These are phyloP conservation scores for Pulveroboletus ravenelii DNA, from an alignment of 768 basidiomycete species.

Conservation along the genomic window DNA sequence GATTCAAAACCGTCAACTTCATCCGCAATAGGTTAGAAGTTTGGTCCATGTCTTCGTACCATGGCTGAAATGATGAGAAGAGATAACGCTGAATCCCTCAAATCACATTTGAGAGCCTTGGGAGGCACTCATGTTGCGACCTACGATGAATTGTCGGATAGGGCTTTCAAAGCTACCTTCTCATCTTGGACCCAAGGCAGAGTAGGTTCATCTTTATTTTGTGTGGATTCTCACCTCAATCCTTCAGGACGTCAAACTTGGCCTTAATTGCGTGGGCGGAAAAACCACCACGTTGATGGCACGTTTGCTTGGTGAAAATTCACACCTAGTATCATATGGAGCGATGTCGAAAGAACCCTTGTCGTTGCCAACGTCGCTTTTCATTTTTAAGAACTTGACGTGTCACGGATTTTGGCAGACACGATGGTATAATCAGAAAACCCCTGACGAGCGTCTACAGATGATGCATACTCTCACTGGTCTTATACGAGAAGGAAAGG, in stretches of 20 bases:
- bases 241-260: conserved; percentile 39
- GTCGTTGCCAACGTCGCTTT: conserved; percentile 67
- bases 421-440: conserved; percentile 57
- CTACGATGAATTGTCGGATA: conserved; percentile 68
- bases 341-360: conserved; percentile 87
- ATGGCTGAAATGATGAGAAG: conserved; percentile 29
- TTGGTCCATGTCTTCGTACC: background rate
- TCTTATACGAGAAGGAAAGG: conserved; percentile 54
- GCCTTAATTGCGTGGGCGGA: conserved; percentile 62
- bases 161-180: conserved; percentile 46
- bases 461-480: conserved; percentile 49
- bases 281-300: conserved; percentile 65
- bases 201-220: conserved; percentile 31
- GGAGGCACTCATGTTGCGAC: conserved; percentile 77
- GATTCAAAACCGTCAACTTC: conserved; percentile 76
- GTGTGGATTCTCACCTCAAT: conserved; percentile 6
- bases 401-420: conserved; percentile 78
- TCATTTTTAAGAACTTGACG: conserved; percentile 82
- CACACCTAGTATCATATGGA: conserved; percentile 82
- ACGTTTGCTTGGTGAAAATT: conserved; percentile 57
- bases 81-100: conserved; percentile 48
- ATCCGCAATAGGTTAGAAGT: conserved; percentile 58
- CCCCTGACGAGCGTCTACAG: conserved; percentile 43
- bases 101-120: conserved; percentile 46
- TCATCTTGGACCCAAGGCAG: conserved; percentile 63